Evolutionary conservation across 2,329 filamentous ascomycete genomes (phyloP).

Genomic region (Dothideomycetes sp.): DNA sequence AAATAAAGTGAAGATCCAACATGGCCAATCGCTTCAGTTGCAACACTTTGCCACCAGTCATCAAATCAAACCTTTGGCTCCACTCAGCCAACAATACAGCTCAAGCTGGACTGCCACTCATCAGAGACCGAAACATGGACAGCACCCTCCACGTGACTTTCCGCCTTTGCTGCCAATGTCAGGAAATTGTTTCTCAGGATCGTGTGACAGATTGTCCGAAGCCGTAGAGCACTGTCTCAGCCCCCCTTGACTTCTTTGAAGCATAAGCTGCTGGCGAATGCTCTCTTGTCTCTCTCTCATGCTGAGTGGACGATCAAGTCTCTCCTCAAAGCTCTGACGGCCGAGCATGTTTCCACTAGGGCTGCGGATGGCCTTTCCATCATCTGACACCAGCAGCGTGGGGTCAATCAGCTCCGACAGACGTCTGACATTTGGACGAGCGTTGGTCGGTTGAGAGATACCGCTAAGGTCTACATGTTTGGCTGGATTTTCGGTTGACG

Average conservation of each 20-base stretch:
- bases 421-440: slow-evolving; percentile 13
- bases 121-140: slow-evolving; percentile 5
- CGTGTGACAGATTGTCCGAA: too few relatives aligned
- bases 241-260: slow-evolving; percentile 1
- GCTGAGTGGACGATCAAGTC: slow-evolving; percentile 20
- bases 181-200: not conserved
- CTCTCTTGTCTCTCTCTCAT: slow-evolving; percentile 25
- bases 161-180: not conserved
- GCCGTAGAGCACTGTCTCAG: not conserved
- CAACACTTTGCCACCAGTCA: too few relatives aligned
- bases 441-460: slow-evolving; percentile 14
- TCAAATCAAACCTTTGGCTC: too few relatives aligned
- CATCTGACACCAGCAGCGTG: slow-evolving; percentile 10
- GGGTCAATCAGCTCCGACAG: slow-evolving; percentile 20
- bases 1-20: too few relatives aligned
- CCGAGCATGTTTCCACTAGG: slow-evolving; percentile 21
- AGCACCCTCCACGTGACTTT: not conserved
- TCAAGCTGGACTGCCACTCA: not conserved
- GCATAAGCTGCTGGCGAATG: slow-evolving; percentile 12
- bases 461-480: not conserved
- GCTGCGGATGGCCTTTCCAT: slow-evolving; percentile 15
- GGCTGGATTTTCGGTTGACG: not conserved
- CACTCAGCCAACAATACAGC: too few relatives aligned
- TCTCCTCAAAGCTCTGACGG: slow-evolving; percentile 14
- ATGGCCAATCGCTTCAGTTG: too few relatives aligned